Percentiles rank a stretch among this genome's conserved stretches.
phyloP scores from a whole-genome alignment of 2,329 filamentous ascomycete species.

The Ceratocystis huliohia region DNA sequence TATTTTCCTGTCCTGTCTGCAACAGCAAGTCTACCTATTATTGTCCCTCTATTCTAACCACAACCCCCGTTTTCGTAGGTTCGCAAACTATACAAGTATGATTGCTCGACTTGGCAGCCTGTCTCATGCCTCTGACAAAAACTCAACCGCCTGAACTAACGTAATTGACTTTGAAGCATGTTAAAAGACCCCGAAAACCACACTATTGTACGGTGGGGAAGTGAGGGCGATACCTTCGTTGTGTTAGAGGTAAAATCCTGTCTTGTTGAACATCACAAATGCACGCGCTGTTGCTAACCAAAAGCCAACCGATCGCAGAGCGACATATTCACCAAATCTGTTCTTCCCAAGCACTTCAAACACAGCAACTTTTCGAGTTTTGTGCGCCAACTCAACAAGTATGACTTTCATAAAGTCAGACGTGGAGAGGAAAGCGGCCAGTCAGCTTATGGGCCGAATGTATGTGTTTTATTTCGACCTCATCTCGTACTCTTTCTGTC shows the following conservation, averaged over 20 bases:
- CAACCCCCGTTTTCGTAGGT: constrained; percentile 44
- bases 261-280: background rate
- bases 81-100: constrained; percentile 93
- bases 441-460: constrained; percentile 61
- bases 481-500: background rate
- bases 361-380: constrained; percentile 98
- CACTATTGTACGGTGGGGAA: constrained; percentile 88
- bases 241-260: constrained; percentile 65
- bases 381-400: constrained; percentile 90
- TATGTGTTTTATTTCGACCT: constrained; percentile 31
- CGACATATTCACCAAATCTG: constrained; percentile 94
- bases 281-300: constrained; percentile 12
- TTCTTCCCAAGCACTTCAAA: constrained; percentile 97
- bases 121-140: constrained; percentile 12
- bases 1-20: background rate
- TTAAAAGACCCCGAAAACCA: constrained; percentile 88
- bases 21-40: background rate
- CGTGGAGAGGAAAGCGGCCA: constrained; percentile 29
- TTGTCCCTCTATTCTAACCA: constrained; percentile 9
- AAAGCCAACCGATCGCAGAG: constrained; percentile 44
- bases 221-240: constrained; percentile 89
- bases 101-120: constrained; percentile 26
- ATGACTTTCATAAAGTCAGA: constrained; percentile 96
- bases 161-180: constrained; percentile 53
- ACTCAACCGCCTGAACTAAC: constrained; percentile 21